Evolutionary conservation across 352 stramenopile species (phyloP).

Genomic region (Phytophthora crassamura): DNA sequence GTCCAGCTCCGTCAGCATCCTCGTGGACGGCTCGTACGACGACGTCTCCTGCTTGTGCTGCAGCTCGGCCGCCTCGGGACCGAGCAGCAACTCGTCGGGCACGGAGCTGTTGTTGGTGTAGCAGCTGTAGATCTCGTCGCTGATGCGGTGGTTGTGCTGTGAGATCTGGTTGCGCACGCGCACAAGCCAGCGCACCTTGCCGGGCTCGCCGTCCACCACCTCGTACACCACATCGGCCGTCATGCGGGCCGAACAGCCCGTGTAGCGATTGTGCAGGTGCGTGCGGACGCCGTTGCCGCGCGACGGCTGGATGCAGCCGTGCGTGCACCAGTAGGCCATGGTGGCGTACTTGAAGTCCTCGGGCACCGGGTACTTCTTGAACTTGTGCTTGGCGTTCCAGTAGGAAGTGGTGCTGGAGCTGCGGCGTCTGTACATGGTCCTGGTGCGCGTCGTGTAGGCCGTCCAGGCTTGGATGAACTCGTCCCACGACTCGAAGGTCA

Average conservation of each 20-base stretch:
- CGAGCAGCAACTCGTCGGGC: constrained; percentile 72
- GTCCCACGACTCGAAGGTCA: constrained; percentile 71
- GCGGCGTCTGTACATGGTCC: constrained; percentile 78
- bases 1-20: constrained; percentile 36
- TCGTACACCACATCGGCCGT: constrained; percentile 82
- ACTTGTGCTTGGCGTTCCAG: constrained; percentile 82
- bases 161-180: constrained; percentile 84
- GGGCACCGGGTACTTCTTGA: constrained; percentile 73
- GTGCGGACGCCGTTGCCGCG: constrained; percentile 73
- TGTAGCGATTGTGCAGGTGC: constrained; percentile 83
- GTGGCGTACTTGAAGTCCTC: constrained; percentile 82
- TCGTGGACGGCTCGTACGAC: constrained; percentile 38
- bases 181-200: constrained; percentile 66
- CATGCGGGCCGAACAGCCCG: constrained; percentile 73
- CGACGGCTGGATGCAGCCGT: constrained; percentile 82
- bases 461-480: constrained; percentile 72
- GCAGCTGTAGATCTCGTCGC: constrained; percentile 79
- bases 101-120: constrained; percentile 86
- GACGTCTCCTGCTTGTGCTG: constrained; percentile 36
- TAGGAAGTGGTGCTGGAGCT: constrained; percentile 75
- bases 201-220: constrained; percentile 41
- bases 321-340: constrained; percentile 88
- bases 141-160: constrained; percentile 81
- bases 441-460: constrained; percentile 70
- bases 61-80: constrained; percentile 14